Base-by-base conservation (phyloP, 345 rosid species). In the Acer yangbiense region DNA sequence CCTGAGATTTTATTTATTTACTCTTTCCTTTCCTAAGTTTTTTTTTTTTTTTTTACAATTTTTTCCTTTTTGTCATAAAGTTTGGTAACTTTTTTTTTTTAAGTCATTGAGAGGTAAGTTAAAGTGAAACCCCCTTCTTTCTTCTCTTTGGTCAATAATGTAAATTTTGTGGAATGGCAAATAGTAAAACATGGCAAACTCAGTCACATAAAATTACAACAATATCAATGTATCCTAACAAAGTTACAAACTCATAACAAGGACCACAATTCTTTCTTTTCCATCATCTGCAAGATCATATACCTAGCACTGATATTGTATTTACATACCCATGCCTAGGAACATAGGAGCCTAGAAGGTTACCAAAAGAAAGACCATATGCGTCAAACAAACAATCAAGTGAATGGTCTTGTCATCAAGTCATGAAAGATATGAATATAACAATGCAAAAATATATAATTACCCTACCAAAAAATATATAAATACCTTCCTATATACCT, bases 401-500 rank as follows among this genome's bases (percentile, higher is more conserved):
- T 39, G 54, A 60, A 73, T 60, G 25, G 17, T 23, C 66, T 61
- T 61, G 54, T 23, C 48, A 41, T 21, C 3, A 9, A 39, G 35
- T 14, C 64, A 60, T 13, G 6, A 14, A 64, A 71, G 48, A 13
- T 20, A 67, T 50, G 32, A 29, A 20, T 32, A 32, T 55, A 12
- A 76, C 41, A 41, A 25, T 54, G 32, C 50, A 78, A 68, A 61
- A 52, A 72, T 13, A 41, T 17, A 54, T 20, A 44, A 60, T 7
- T 62, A 2, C 20, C 11, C 20, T 39, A 54, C 58, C 7, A 50
- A 48, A 25, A 32, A 7, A 55, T 9, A 23, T 23, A 60, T 58
- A 23, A 20, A 77, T 48, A 1, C 14, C 41, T 9, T 17, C 44
- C 39, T 1, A 44, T 46, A 14, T 88, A 94, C 99, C 97, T 92